Percentiles rank a stretch among this genome's conserved stretches.
Evolutionary conservation across 192 early-diverging fungal species (phyloP).

Genomic region (Coemansia sp.): DNA sequence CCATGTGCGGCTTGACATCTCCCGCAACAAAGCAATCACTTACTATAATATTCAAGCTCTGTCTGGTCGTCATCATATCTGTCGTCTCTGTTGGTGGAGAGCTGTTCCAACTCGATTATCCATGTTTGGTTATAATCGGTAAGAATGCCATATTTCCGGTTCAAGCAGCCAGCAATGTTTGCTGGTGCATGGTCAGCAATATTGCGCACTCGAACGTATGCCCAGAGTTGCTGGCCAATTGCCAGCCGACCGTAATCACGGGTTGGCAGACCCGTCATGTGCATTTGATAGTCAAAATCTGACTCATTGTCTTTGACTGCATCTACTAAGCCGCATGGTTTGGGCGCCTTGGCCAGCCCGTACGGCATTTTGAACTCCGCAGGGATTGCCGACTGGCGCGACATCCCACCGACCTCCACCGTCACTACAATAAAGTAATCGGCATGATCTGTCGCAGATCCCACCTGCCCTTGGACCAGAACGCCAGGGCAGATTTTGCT

Average conservation of each 20-base stretch:
- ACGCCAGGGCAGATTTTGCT: not conserved
- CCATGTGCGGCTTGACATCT: not conserved
- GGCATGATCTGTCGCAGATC: not conserved
- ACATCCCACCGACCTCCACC: not conserved
- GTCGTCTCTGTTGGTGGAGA: too few relatives aligned
- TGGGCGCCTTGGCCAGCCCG: not conserved
- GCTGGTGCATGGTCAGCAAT: not conserved
- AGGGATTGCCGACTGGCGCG: not conserved
- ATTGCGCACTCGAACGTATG: not conserved
- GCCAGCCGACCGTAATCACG: not conserved
- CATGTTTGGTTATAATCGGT: not conserved
- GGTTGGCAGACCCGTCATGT: not conserved
- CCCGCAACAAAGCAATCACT: not conserved
- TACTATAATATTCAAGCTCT: not conserved
- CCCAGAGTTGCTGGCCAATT: not conserved
- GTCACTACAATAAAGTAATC: not conserved
- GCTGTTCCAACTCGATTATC: not conserved
- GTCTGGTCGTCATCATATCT: not conserved
- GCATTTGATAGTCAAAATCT: not conserved
- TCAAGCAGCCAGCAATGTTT: not conserved
- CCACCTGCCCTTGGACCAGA: not conserved
- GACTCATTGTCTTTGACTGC: not conserved
- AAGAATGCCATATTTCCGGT: not conserved
- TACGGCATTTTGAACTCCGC: not conserved
- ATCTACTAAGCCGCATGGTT: not conserved